phyloP scores from a whole-genome alignment of 2,329 filamentous ascomycete genomes.

The Neopestalotiopsis rosae region DNA sequence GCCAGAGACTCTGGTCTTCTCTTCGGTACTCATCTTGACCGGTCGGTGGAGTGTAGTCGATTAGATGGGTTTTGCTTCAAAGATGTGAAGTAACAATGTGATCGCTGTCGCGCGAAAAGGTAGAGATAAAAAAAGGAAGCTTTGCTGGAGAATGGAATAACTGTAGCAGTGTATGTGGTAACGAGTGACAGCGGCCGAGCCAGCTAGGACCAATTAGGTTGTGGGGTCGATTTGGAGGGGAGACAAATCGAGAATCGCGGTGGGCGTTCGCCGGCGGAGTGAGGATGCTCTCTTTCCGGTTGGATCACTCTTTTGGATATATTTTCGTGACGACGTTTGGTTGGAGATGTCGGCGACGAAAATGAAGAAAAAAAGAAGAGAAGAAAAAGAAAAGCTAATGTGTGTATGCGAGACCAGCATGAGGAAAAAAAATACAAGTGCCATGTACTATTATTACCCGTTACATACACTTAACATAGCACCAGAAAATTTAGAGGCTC shows the following conservation, averaged over 20 bases:
- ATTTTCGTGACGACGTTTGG: not conserved
- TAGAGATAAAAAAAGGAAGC: not conserved
- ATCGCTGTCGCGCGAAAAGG: slow-evolving; percentile 3
- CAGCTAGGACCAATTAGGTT: slow-evolving; percentile 31
- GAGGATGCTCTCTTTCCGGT: not conserved
- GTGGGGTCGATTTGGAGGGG: not conserved
- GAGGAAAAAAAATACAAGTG: not conserved
- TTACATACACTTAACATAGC: not conserved
- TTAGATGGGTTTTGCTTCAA: slow-evolving; percentile 16
- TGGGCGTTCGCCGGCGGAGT: not conserved
- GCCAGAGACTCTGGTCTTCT: slow-evolving; percentile 85
- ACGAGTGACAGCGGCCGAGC: slow-evolving; percentile 33
- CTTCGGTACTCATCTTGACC: slow-evolving; percentile 67
- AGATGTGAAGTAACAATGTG: not conserved
- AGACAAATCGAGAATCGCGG: slow-evolving; percentile 11
- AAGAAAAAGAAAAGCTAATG: not conserved
- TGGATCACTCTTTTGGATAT: slow-evolving; percentile 5
- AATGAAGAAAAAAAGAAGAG: slow-evolving; percentile 1
- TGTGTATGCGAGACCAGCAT: not conserved
- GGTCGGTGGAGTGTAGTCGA: slow-evolving; percentile 26
- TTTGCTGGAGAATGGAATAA: slow-evolving; percentile 4
- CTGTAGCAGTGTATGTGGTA: slow-evolving; percentile 14
- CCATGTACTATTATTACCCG: not conserved
- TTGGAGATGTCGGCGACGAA: not conserved
- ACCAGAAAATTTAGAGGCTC: not conserved